Base-by-base conservation (phyloP, 2,329 filamentous ascomycete species). In the Tolypocladium ophioglossoides region DNA sequence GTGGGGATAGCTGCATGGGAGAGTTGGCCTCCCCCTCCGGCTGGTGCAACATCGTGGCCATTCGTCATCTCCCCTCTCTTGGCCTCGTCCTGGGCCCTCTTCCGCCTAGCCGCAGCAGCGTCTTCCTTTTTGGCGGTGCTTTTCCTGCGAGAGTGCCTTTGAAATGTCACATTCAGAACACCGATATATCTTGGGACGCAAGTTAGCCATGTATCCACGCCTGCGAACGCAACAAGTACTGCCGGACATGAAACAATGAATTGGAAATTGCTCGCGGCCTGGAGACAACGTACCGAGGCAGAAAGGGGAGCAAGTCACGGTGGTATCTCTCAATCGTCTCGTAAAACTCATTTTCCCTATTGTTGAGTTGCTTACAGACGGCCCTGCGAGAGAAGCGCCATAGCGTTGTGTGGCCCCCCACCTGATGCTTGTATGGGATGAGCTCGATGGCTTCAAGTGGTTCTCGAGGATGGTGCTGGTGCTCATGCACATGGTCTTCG, bases 281-380 rank as follows among this genome's bases (percentile, higher is more conserved):
- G 37, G 22, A 20, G n/a, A 18, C 27, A 55, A 68, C 75, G 58
- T 74, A 87, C 85, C 91, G 90, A 59, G 94, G 94, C 59, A 99
- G 78, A 67, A 97, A 99, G 44, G 87, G 84, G 56, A 99, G 75
- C 64, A 99, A 78, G 66, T 96, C 87, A 59, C 91, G 89, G 70
- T 99, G 92, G 61, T 89, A 84, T 64, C 83, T 84, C 74, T 99
- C 94, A 63, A 97, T 89, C 53, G 86, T 94, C 72, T 99, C 94
- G 70, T 99, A 99, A 68, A 99, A 99, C 72, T 96, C 90, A 70
- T 99, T 99, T 68, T 99, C 94, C 64, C 92, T 83, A 68, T 96
- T 99, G 70, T 96, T 99, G 65, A 99, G 80, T 72, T 96, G 91
- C 72, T 99, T 99, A 78, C 94, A 99, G 12, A 99, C 91, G 54